Evolutionary conservation across 768 basidiomycete genomes (phyloP).

Genomic region (Lactarius pseudohatsudake): DNA sequence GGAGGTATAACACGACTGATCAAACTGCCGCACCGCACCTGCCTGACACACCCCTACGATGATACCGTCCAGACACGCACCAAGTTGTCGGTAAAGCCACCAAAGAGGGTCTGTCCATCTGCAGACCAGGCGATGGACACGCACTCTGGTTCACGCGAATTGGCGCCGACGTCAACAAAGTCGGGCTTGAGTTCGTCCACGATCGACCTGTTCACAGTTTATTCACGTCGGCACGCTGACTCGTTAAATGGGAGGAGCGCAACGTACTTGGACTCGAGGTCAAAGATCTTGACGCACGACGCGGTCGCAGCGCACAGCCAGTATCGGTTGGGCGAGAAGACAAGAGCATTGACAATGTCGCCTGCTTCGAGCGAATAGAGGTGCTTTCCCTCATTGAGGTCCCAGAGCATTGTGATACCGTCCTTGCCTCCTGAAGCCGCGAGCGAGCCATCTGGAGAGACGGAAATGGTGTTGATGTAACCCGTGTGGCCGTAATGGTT

Average conservation of each 20-base stretch:
- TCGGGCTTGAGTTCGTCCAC: slow-evolving; percentile 99
- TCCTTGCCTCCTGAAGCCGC: slow-evolving; percentile 99
- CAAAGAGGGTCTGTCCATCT: slow-evolving; percentile 96
- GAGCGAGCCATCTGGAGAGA: slow-evolving; percentile 98
- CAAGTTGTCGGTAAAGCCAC: slow-evolving; percentile 93
- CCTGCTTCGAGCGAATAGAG: slow-evolving; percentile 99
- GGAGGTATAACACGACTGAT: slow-evolving; percentile 23
- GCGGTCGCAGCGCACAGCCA: slow-evolving; percentile 99
- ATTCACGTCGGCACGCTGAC: slow-evolving; percentile 9
- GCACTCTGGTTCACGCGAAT: slow-evolving; percentile 82
- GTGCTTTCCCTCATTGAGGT: slow-evolving; percentile 99
- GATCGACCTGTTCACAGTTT: slow-evolving; percentile 62
- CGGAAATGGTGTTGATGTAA: slow-evolving; percentile 98
- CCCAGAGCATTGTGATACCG: slow-evolving; percentile 99
- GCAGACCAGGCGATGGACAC: slow-evolving; percentile 98
- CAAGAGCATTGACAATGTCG: slow-evolving; percentile 97
- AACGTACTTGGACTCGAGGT: slow-evolving; percentile 97
- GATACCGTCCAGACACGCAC: slow-evolving; percentile 91
- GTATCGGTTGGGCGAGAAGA: slow-evolving; percentile 99
- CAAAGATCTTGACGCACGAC: slow-evolving; percentile 98
- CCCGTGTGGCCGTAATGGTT: slow-evolving; percentile 99
- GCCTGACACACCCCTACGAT: slow-evolving; percentile 37
- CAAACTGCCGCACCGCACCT: slow-evolving; percentile 13
- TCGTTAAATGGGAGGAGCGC: slow-evolving; percentile 13
- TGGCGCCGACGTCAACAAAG: slow-evolving; percentile 72